Evolutionary conservation across 345 rosid species (phyloP), one percentile per base, ranked within the genome.

Genomic region (Raphanus raphanistrum): DNA sequence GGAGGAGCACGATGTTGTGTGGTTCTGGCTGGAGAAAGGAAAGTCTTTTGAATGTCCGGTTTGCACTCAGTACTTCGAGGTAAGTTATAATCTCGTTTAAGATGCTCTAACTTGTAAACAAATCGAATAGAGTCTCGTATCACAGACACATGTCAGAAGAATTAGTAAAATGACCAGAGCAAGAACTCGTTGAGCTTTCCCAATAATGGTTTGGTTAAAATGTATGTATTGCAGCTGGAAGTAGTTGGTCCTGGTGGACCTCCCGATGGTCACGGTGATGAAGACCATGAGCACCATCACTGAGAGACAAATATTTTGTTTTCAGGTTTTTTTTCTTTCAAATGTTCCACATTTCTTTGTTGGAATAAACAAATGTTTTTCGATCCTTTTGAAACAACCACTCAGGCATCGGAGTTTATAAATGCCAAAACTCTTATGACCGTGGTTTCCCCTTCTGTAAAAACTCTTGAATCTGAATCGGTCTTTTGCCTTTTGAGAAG

Each of bases 21-120:
- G 98, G 98, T 95, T 95, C 84, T 90, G 98, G 99, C 86, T 92
- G 84, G 87, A 88, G 89, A 91, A 92, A 81, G 97, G 90, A 84
- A 87, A 88, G 86, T 85, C 90, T 10, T 81, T 83, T 64, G 96
- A 92, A 62, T 94, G 99, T 71, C 92, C 94, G 4, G 97, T 90
- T 59, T 92, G 98, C 80, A 36, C 90, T 3, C 99, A 95, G 78
- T 82, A 88, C 82, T 95, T 95, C 76, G 87, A 85, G 89, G 98
- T 95, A 81, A 87, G 36, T 21, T 38, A 3, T n/a, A 62, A 35
- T 0, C 6, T 67, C 8, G 33, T 2, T 66, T 32, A 57, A 17
- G 28, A 29, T 57, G 5, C 7, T 68, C 50, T 8, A 41, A 11
- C 6, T 17, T 6, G 61, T 59, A 11, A 58, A 41, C 6, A 50